Base-by-base conservation (phyloP, 73 alveolate species). In the Tetrahymena malaccensis region DNA sequence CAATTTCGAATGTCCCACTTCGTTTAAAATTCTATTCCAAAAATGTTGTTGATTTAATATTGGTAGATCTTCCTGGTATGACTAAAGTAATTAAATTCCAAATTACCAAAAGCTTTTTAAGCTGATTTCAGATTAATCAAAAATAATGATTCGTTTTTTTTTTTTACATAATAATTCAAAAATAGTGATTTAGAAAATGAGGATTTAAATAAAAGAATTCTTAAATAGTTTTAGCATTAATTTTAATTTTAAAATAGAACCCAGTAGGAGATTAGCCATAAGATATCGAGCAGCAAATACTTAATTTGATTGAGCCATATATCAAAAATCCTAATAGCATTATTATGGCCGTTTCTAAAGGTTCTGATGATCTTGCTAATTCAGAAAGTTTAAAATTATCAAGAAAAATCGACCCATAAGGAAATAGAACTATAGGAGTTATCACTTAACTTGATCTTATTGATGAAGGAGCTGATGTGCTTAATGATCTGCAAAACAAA, bases 61-160 rank as follows among this genome's bases (percentile, higher is more conserved):
- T 99, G 89, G 99, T 99, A 31, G 99, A 99, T 97, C 97, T 99
- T 56, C 99, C 99, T 25, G 99, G 99, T 35, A 96, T 99, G 35
- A 97, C 99, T 16, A 98, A 97, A 96, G 99, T 97, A 55, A 31
- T 85, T 31, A 27, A 38, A 22, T 2, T 10, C 22, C 1, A 40
- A 84, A 19, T 84, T 50, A 19, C 0, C 25, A 50, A 7, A 44
- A 31, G 27, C 27, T 10, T 50, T 50, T 13, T 0, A 15, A 19
- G 27, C 27, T 50, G 0, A 1, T 50, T 50, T 50, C 13, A 50
- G 10, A 21, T 19, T n/a, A 19, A 2, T 70, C 6, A 12, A 70
- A 25, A 58, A 70, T n/a, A 25, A 13, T 15, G 5, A 50, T 50
- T 50, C 83, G 37, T 70, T 70, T 70, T 70, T 70, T 70, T 56